Evolutionary conservation across 1,284 basidiomycete species (phyloP).

Genomic region (Pseudozyma flocculosa): DNA sequence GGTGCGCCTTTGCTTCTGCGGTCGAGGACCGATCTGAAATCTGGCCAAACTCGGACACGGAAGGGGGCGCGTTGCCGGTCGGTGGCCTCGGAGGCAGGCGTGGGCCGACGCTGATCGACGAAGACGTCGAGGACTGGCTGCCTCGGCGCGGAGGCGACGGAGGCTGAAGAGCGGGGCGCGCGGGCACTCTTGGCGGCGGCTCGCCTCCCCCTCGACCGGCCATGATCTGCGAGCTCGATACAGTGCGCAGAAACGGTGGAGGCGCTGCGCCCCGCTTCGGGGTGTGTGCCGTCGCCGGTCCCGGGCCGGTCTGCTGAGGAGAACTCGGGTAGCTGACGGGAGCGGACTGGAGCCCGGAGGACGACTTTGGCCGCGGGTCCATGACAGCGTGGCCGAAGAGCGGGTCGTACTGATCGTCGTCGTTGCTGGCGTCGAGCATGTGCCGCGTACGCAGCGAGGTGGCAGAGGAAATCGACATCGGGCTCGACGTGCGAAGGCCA

Average conservation of each 20-base stretch:
- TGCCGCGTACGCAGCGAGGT: conserved; percentile 1
- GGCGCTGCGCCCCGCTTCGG: no score
- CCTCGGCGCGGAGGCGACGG: conserved; percentile 12
- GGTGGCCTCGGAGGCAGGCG: conserved; percentile 16
- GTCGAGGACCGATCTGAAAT: neutral
- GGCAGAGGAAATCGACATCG: neutral
- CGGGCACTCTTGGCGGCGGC: no score
- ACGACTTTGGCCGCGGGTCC: conserved; percentile 1
- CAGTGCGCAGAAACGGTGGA: no score
- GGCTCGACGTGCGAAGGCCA: neutral
- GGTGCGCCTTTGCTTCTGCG: conserved; percentile 1
- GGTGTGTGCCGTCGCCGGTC: no score
- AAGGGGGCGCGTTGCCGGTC: conserved; percentile 8
- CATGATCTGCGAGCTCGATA: no score
- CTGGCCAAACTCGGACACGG: conserved; percentile 27
- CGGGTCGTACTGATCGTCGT: conserved; percentile 6
- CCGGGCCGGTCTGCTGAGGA: no score
- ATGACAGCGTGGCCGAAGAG: conserved; percentile 31
- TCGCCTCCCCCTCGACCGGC: no score
- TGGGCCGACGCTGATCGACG: conserved; percentile 4
- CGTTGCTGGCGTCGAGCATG: conserved; percentile 18
- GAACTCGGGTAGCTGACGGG: no score
- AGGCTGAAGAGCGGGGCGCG: neutral
- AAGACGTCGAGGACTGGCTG: conserved; percentile 13
- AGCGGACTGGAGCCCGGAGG: no score